phyloP scores from a whole-genome alignment of 768 basidiomycete genomes.

The Leucosporidium creatinivorum region DNA sequence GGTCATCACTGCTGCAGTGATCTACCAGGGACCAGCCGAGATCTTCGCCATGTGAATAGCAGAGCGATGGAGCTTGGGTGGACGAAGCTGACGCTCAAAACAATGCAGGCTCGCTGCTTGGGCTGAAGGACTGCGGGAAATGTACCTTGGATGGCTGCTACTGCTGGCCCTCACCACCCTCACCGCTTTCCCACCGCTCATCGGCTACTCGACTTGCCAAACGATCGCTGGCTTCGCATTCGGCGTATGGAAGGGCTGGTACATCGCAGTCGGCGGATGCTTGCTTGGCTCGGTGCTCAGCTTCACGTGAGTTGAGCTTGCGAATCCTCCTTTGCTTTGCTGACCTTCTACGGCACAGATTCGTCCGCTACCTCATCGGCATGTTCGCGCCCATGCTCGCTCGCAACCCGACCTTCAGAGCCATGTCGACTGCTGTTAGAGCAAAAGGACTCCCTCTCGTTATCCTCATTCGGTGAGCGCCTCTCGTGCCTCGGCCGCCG shows the following conservation, averaged over 20 bases:
- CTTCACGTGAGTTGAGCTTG: constrained; percentile 32
- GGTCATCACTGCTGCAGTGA: background rate
- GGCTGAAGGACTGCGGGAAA: constrained; percentile 14
- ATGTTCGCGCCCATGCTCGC: constrained; percentile 20
- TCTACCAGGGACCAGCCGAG: constrained; percentile 1
- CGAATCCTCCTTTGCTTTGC: constrained; percentile 47
- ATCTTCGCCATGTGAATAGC: constrained; percentile 21
- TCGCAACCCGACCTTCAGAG: constrained; percentile 15
- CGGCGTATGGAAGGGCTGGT: constrained; percentile 63
- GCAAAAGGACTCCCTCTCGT: constrained; percentile 74
- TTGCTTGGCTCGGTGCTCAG: constrained; percentile 47
- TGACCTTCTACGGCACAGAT: constrained; percentile 41
- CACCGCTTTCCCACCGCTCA: constrained; percentile 50
- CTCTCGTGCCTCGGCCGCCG: too few relatives aligned
- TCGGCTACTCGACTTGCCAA: constrained; percentile 59
- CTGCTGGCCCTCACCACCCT: constrained; percentile 10
- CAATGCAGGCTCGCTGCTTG: constrained; percentile 11
- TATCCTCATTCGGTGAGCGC: constrained; percentile 53
- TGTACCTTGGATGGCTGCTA: constrained; percentile 13
- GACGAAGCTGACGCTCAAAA: background rate
- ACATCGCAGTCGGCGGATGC: constrained; percentile 56
- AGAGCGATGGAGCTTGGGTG: too few relatives aligned
- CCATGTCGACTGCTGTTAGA: constrained; percentile 31
- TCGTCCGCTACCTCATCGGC: constrained; percentile 2
- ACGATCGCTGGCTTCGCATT: constrained; percentile 76